phyloP scores from a whole-genome alignment of 2,329 filamentous ascomycete genomes.

The Xylariaceae sp. region DNA sequence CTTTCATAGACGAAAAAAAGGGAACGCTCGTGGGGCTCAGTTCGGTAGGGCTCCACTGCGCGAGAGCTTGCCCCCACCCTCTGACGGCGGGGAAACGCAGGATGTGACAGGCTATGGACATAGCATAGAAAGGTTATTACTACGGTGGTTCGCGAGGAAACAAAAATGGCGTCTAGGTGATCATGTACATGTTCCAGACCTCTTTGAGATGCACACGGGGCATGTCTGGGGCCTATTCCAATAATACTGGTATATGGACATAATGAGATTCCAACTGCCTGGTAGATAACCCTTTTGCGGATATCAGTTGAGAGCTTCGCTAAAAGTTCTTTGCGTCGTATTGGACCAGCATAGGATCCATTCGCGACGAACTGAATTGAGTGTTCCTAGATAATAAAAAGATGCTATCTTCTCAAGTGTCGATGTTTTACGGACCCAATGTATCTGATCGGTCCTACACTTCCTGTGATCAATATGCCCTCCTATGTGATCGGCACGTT shows the following conservation, averaged over 20 bases:
- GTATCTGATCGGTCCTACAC: no score
- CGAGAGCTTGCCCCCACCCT: constrained; percentile 21
- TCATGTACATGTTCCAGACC: constrained; percentile 32
- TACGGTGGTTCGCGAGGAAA: constrained; percentile 31
- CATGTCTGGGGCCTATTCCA: constrained; percentile 29
- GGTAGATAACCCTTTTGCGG: constrained; percentile 32
- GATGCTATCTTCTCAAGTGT: constrained; percentile 15
- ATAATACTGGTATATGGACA: constrained; percentile 33
- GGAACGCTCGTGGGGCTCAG: constrained; percentile 59
- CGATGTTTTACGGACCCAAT: background rate
- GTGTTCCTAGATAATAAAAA: constrained; percentile 41
- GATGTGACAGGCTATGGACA: constrained; percentile 32
- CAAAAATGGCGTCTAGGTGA: constrained; percentile 33
- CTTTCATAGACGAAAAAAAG: constrained; percentile 62
- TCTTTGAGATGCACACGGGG: constrained; percentile 26
- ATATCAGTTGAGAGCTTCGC: constrained; percentile 35
- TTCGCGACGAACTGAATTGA: constrained; percentile 42
- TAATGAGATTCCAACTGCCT: constrained; percentile 32
- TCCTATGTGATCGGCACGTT: no score
- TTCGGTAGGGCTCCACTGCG: constrained; percentile 33
- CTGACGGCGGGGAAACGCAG: constrained; percentile 28
- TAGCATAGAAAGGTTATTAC: constrained; percentile 36
- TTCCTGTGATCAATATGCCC: no score
- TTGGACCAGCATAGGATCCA: constrained; percentile 35
- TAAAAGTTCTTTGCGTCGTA: constrained; percentile 35